phyloP scores from a whole-genome alignment of 78 protist genomes.

The Dictyostelium capitatum region DNA sequence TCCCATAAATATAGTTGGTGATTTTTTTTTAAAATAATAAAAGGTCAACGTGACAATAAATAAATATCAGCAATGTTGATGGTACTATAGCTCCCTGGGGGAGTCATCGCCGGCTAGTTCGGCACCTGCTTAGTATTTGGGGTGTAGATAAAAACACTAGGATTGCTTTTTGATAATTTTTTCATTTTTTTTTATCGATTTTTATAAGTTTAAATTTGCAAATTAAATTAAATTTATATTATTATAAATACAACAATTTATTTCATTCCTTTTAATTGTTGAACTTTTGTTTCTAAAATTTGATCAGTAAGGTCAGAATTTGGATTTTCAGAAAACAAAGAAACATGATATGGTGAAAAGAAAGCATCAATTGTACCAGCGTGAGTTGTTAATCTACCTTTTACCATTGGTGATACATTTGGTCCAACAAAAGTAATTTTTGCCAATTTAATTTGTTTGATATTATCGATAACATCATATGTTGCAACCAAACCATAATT shows the following conservation, averaged over 20 bases:
- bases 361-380: slow-evolving; percentile 43
- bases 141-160: too few relatives aligned
- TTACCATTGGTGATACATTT: slow-evolving; percentile 48
- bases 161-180: too few relatives aligned
- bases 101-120: too few relatives aligned
- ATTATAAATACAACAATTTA: too few relatives aligned
- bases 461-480: slow-evolving; percentile 41
- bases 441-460: slow-evolving; percentile 12
- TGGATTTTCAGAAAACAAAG: slow-evolving; percentile 26
- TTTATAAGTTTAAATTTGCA: background rate
- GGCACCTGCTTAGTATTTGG: too few relatives aligned
- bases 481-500: slow-evolving; percentile 60
- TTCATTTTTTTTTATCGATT: too few relatives aligned
- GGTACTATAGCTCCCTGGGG: too few relatives aligned
- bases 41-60: too few relatives aligned
- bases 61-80: too few relatives aligned
- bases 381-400: slow-evolving; percentile 53
- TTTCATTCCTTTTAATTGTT: slow-evolving; percentile 47
- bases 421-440: slow-evolving; percentile 66
- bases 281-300: slow-evolving; percentile 26
- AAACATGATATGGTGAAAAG: slow-evolving; percentile 30
- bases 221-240: too few relatives aligned
- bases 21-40: too few relatives aligned
- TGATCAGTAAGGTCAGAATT: slow-evolving; percentile 35
- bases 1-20: too few relatives aligned